Evolutionary conservation across 495 filamentous ascomycete genomes (phyloP).

Genomic region (Evernia prunastri): DNA sequence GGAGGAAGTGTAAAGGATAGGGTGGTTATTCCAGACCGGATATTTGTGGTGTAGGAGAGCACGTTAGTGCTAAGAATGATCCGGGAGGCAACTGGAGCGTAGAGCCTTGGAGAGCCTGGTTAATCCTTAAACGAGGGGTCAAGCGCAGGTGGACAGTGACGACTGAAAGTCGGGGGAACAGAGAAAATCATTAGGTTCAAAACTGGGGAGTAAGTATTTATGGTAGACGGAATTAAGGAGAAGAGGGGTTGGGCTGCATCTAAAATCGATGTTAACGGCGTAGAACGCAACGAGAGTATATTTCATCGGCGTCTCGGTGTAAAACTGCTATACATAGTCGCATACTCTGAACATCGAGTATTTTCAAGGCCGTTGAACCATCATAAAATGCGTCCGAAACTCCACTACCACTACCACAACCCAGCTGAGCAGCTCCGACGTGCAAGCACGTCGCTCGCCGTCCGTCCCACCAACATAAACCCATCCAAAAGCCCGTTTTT

Average conservation of each 20-base stretch:
- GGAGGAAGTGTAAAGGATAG: not conserved
- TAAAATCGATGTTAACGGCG: not conserved
- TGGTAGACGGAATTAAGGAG: not conserved
- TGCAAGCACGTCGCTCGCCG: not conserved
- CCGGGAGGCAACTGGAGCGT: no score
- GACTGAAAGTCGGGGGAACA: no score
- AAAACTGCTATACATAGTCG: not conserved
- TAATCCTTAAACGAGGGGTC: not conserved
- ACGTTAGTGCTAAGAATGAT: not conserved
- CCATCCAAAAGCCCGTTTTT: not conserved
- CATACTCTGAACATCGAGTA: not conserved
- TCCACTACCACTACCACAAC: conserved; percentile 8
- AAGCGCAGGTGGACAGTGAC: no score
- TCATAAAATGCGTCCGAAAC: not conserved
- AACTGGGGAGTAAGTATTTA: not conserved
- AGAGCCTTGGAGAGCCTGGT: not conserved
- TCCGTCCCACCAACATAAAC: not conserved
- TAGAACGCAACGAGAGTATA: not conserved
- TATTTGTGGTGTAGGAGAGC: not conserved
- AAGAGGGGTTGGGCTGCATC: not conserved
- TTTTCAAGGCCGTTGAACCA: not conserved
- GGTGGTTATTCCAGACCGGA: not conserved
- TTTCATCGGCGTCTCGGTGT: not conserved
- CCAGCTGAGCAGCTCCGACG: conserved; percentile 7
- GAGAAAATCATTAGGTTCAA: no score